phyloP scores from a whole-genome alignment of 2,329 filamentous ascomycete species.

The Didymella exigua region DNA sequence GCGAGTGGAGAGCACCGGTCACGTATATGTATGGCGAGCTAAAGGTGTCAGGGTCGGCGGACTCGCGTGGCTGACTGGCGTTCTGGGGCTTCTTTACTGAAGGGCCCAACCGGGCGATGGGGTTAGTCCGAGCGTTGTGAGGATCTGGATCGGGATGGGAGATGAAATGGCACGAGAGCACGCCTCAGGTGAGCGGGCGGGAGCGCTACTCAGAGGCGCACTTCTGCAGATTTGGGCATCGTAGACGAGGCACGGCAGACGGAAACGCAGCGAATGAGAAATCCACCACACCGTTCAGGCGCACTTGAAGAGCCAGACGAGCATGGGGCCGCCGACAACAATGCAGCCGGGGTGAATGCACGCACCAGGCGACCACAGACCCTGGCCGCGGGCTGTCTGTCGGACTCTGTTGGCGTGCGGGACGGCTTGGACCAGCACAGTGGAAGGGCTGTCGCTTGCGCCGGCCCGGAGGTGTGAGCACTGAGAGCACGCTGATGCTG shows the following conservation, averaged over 20 bases:
- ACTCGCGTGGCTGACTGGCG: slow-evolving; percentile 52
- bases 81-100: slow-evolving; percentile 41
- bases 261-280: slow-evolving; percentile 45
- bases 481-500: slow-evolving; percentile 25
- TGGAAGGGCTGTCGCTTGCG: slow-evolving; percentile 46
- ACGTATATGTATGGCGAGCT: slow-evolving; percentile 53
- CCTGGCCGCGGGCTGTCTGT: slow-evolving; percentile 41
- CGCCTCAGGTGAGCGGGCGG: slow-evolving; percentile 44
- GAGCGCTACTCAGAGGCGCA: slow-evolving; percentile 45
- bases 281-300: slow-evolving; percentile 47
- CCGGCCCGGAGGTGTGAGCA: slow-evolving; percentile 37
- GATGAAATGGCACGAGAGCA: slow-evolving; percentile 41
- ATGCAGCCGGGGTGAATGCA: slow-evolving; percentile 42
- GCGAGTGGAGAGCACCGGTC: slow-evolving; percentile 49
- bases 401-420: slow-evolving; percentile 47
- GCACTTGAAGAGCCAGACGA: slow-evolving; percentile 35
- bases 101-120: slow-evolving; percentile 50
- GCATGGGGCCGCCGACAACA: slow-evolving; percentile 42
- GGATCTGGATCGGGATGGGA: slow-evolving; percentile 51
- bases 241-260: slow-evolving; percentile 50
- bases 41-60: slow-evolving; percentile 46
- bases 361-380: slow-evolving; percentile 36
- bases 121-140: slow-evolving; percentile 50
- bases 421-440: slow-evolving; percentile 48
- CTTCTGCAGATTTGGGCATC: slow-evolving; percentile 47